Percentiles rank a stretch among this genome's conserved stretches.
Conservation (phyloP, 1,284 basidiomycete species). For the Sporisorium graminicola region DNA sequence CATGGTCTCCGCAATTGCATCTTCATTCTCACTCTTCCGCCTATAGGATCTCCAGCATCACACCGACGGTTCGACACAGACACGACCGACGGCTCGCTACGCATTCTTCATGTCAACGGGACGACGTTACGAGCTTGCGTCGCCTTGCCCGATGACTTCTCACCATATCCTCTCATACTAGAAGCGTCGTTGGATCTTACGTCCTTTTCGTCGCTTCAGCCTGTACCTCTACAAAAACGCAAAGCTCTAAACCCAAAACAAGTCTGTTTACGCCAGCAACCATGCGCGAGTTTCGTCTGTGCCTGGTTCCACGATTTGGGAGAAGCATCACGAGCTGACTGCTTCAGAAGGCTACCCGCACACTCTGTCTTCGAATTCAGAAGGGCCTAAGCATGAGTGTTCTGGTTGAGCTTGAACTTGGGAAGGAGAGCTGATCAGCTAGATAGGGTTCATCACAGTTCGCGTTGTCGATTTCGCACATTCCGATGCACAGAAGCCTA, state of each 20-base stretch:
- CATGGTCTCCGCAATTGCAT: slow-evolving; percentile 42
- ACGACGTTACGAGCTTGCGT: slow-evolving; percentile 49
- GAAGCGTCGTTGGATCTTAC: slow-evolving; percentile 7
- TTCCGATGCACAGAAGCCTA: not conserved
- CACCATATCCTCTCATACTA: slow-evolving; percentile 28
- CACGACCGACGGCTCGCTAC: slow-evolving; percentile 27
- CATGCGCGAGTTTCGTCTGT: not conserved
- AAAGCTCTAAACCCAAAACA: slow-evolving; percentile 46
- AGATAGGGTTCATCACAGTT: not conserved
- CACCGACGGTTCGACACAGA: slow-evolving; percentile 33
- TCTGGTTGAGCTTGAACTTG: not conserved
- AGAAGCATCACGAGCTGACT: not conserved
- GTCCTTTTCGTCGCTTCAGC: slow-evolving; percentile 12
- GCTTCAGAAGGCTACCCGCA: not conserved
- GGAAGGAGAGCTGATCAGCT: not conserved
- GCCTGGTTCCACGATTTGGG: not conserved
- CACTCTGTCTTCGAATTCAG: not conserved
- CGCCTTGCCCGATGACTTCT: slow-evolving; percentile 24
- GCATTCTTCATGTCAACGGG: slow-evolving; percentile 32
- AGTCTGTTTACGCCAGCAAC: slow-evolving; percentile 47
- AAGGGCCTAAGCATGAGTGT: not conserved
- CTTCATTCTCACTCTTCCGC: slow-evolving; percentile 13
- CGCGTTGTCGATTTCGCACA: not conserved
- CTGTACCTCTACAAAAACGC: slow-evolving; percentile 54
- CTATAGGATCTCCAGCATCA: slow-evolving; percentile 31